Conservation (phyloP, 371 early-diverging fungal genomes). For the Nematocida minor region DNA sequence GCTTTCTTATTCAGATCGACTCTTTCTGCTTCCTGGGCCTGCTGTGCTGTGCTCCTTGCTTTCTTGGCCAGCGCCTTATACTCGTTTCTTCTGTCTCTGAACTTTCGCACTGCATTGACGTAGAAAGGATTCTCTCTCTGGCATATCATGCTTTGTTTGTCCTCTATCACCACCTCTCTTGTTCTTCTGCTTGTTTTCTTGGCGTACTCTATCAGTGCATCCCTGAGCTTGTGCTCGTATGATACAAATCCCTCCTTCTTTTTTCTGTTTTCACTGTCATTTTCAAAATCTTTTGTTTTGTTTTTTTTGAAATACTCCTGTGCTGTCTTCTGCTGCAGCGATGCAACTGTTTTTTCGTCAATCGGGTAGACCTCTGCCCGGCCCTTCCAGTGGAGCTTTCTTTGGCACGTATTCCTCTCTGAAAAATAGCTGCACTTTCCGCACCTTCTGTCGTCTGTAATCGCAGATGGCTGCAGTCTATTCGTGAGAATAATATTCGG, state of each 20-base stretch:
- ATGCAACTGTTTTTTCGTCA: slow-evolving; percentile 76
- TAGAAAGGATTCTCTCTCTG: slow-evolving; percentile 98
- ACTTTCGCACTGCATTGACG: slow-evolving; percentile 87
- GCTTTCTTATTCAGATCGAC: slow-evolving; percentile 69
- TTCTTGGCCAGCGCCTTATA: slow-evolving; percentile 85
- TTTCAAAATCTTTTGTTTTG: slow-evolving; percentile 47
- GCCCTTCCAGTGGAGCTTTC: slow-evolving; percentile 91
- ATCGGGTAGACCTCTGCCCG: slow-evolving; percentile 90
- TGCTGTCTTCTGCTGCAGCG: slow-evolving; percentile 77
- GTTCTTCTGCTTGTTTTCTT: slow-evolving; percentile 78
- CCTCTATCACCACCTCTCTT: slow-evolving; percentile 63
- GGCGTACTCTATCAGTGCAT: slow-evolving; percentile 77
- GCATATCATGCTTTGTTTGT: slow-evolving; percentile 70
- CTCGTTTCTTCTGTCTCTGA: slow-evolving; percentile 93
- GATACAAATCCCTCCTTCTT: slow-evolving; percentile 27
- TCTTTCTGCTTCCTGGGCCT: slow-evolving; percentile 66
- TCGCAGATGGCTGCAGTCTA: slow-evolving; percentile 90
- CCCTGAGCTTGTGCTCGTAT: slow-evolving; percentile 71
- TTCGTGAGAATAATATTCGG: slow-evolving; percentile 99
- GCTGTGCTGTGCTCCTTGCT: slow-evolving; percentile 76
- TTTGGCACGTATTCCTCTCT: slow-evolving; percentile 78
- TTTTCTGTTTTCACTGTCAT: background rate
- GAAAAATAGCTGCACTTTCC: slow-evolving; percentile 86
- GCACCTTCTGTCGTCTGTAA: slow-evolving; percentile 80
- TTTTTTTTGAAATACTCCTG: slow-evolving; percentile 70